Evolutionary conservation across 2,329 filamentous ascomycete species (phyloP), one percentile per base, ranked within the genome.

Genomic region (Arthrobotrys pseudoclavata): DNA sequence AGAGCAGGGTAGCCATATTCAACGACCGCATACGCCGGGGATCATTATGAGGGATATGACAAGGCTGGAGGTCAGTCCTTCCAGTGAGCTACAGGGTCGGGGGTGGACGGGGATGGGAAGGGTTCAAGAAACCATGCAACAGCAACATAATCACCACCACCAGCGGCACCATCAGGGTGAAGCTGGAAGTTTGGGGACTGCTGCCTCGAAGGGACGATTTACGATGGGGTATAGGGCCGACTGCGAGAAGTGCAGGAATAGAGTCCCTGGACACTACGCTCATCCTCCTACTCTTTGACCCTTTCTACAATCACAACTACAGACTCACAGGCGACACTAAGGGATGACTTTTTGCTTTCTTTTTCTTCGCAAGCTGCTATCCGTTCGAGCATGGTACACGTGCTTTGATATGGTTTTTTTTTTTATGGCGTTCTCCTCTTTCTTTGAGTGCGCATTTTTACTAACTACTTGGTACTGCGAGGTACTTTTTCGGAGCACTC

Each of bases 221-320:
- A 79, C 78, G 47, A 81, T 80, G 80, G 80, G 80, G 3, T 81
- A 76, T 18, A 70, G 75, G 24, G 68, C 68, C 13, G 79, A 79
- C 55, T 81, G 80, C 42, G 80, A 81, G 50, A 81, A 80, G 75
- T 81, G 80, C 34, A 67, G 79, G 64, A 68, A 78, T 48, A 78
- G 77, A 57, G 69, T 80, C 0, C 79, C 80, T 7, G 80, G 80
- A 15, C 80, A 81, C 53, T 81, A 79, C 22, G 79, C 74, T 20
- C 80, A 81, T 57, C 66, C 72, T n/a, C 72, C 72, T 7, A 57
- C 53, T 29, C 29, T 62, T 68, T 75, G 34, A 24, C 22, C 60
- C 13, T 10, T 29, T 29, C n/a, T 37, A 15, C 52, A 15, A 10
- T 31, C n/a, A 47, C 26, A 55, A 34, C 20, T 40, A 26, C 37